These are phyloP conservation scores for Leccinum aurantiacum DNA, from an alignment of 768 basidiomycete species.

Conservation along the genomic window DNA sequence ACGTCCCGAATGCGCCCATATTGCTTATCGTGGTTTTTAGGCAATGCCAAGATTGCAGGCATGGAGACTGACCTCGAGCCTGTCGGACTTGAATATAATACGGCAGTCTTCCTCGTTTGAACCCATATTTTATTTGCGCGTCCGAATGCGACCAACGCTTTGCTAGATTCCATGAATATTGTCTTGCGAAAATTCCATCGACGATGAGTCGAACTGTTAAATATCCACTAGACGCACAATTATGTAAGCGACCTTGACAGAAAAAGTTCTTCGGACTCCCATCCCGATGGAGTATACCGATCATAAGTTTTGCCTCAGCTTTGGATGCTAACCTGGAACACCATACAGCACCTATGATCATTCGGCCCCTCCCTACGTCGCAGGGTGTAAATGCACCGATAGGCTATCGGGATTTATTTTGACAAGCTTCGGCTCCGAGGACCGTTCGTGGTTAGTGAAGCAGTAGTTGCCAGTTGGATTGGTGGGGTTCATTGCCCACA, in stretches of 20 bases:
- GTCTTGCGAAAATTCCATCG: too few relatives aligned
- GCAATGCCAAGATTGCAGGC: constrained; percentile 46
- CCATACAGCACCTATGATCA: too few relatives aligned
- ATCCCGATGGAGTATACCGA: too few relatives aligned
- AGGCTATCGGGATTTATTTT: constrained; percentile 37
- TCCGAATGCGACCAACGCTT: too few relatives aligned
- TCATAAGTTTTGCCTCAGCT: too few relatives aligned
- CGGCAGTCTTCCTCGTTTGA: constrained; percentile 39
- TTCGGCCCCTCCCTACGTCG: constrained; percentile 46
- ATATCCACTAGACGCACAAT: too few relatives aligned
- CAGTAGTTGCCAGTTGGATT: constrained; percentile 34
- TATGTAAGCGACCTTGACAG: too few relatives aligned
- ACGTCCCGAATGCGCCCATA: too few relatives aligned
- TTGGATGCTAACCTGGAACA: too few relatives aligned
- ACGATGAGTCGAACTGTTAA: too few relatives aligned
- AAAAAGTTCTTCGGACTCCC: too few relatives aligned
- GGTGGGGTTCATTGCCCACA: constrained; percentile 46
- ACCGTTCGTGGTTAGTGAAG: constrained; percentile 45
- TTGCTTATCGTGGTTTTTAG: constrained; percentile 17
- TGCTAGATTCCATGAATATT: too few relatives aligned
- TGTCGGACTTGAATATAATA: constrained; percentile 38
- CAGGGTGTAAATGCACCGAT: constrained; percentile 41
- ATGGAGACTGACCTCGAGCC: constrained; percentile 41
- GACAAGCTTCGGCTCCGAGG: constrained; percentile 44
- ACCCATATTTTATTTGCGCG: neutral